Evolutionary conservation across 208 protist genomes (phyloP).

Genomic region (Phytomonas sp.): DNA sequence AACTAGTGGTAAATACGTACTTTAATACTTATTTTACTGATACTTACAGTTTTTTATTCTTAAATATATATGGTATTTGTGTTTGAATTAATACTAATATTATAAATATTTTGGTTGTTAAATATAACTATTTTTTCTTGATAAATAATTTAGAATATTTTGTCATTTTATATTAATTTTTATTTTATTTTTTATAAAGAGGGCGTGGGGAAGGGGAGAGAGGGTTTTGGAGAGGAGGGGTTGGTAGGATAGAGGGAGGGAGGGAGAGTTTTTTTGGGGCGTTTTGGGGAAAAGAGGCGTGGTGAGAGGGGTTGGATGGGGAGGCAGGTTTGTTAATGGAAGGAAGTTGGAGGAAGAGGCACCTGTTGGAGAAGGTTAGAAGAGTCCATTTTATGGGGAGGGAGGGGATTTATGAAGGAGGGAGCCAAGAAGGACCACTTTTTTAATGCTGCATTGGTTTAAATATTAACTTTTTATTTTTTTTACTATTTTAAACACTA

Average conservation of each 20-base stretch:
- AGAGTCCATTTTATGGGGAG: too few relatives aligned
- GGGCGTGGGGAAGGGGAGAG: background rate
- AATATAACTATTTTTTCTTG: constrained; percentile 1
- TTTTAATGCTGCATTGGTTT: too few relatives aligned
- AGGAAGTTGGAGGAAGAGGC: too few relatives aligned
- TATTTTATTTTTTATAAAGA: constrained; percentile 1
- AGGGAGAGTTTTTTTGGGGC: background rate
- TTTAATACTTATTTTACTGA: too few relatives aligned
- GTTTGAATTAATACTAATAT: background rate
- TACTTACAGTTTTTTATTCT: background rate
- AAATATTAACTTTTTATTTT: too few relatives aligned
- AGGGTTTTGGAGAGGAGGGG: background rate
- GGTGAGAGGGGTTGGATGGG: too few relatives aligned
- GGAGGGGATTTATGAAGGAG: too few relatives aligned
- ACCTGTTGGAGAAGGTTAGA: too few relatives aligned
- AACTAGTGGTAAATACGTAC: too few relatives aligned
- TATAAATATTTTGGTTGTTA: background rate
- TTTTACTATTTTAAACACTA: too few relatives aligned
- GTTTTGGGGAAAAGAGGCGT: background rate
- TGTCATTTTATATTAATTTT: background rate
- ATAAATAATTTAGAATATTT: constrained; percentile 9
- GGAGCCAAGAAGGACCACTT: too few relatives aligned
- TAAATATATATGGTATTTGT: background rate
- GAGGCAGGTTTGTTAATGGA: too few relatives aligned
- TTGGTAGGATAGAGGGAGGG: background rate